phyloP scores from a whole-genome alignment of 352 stramenopile species.

The Phytopythium cucurbitacearum region DNA sequence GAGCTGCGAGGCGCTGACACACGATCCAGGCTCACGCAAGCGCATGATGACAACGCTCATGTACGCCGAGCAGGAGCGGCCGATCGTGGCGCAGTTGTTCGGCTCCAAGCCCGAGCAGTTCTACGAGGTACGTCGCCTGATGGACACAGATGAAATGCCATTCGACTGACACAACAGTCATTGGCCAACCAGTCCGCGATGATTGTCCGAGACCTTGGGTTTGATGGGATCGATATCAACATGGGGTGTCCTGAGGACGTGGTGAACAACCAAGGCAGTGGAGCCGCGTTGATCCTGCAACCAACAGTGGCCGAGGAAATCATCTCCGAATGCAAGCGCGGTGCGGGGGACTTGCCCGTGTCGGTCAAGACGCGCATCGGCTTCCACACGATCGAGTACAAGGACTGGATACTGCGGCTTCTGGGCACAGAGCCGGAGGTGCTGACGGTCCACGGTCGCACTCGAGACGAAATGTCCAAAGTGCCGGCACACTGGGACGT shows the following conservation, averaged over 20 bases:
- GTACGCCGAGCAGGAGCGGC: constrained; percentile 68
- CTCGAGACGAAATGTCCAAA: constrained; percentile 80
- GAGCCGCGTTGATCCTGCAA: constrained; percentile 60
- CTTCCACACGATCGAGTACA: constrained; percentile 73
- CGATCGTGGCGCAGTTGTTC: constrained; percentile 79
- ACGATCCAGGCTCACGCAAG: constrained; percentile 47
- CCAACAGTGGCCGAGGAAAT: constrained; percentile 60
- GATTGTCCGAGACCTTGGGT: constrained; percentile 74
- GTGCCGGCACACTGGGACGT: constrained; percentile 78
- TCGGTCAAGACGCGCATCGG: constrained; percentile 80
- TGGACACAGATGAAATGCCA: background rate
- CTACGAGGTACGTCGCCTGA: constrained; percentile 44
- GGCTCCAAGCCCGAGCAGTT: constrained; percentile 85
- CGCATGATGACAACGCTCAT: constrained; percentile 79
- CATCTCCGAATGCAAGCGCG: constrained; percentile 61
- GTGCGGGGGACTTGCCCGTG: constrained; percentile 57
- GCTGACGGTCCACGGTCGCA: constrained; percentile 75
- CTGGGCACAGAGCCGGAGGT: constrained; percentile 64
- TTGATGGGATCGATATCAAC: constrained; percentile 86
- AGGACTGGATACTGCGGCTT: constrained; percentile 71
- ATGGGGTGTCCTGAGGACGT: constrained; percentile 79
- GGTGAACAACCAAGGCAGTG: constrained; percentile 77
- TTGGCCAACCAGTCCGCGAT: constrained; percentile 42
- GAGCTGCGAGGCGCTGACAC: constrained; percentile 76
- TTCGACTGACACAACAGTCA: background rate